Percentiles rank a stretch among this genome's conserved stretches.
phyloP scores from a whole-genome alignment of 495 filamentous ascomycete genomes.

The Penicillium maclennaniae region DNA sequence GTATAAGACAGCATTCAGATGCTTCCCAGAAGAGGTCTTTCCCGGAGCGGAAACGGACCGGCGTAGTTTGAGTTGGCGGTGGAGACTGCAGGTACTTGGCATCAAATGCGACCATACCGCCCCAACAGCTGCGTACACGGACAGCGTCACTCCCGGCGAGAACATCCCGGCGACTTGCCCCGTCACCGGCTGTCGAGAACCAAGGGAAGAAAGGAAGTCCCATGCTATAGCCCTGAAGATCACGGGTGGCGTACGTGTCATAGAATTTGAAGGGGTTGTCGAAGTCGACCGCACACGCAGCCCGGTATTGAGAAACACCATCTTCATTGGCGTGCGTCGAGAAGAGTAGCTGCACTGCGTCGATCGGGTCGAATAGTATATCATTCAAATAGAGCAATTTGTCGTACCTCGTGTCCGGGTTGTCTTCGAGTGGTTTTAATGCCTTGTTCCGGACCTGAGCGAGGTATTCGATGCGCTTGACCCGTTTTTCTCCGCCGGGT shows the following conservation, averaged over 20 bases:
- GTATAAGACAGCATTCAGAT: slow-evolving; percentile 76
- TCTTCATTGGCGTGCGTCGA: slow-evolving; percentile 61
- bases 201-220: slow-evolving; percentile 73
- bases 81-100: slow-evolving; percentile 54
- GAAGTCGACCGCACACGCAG: slow-evolving; percentile 78
- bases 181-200: slow-evolving; percentile 59
- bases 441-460: slow-evolving; percentile 75
- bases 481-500: slow-evolving; percentile 56
- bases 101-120: slow-evolving; percentile 77
- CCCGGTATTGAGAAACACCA: slow-evolving; percentile 62
- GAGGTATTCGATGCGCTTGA: slow-evolving; percentile 73
- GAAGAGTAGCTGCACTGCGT: slow-evolving; percentile 69
- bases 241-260: slow-evolving; percentile 75
- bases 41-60: slow-evolving; percentile 63
- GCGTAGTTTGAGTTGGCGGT: slow-evolving; percentile 18
- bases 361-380: slow-evolving; percentile 65
- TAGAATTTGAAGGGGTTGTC: slow-evolving; percentile 76
- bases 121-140: slow-evolving; percentile 74
- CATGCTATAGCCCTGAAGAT: slow-evolving; percentile 65
- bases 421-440: slow-evolving; percentile 55
- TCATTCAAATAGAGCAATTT: slow-evolving; percentile 77
- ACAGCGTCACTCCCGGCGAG: slow-evolving; percentile 63
- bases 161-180: slow-evolving; percentile 56
- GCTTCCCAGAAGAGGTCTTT: slow-evolving; percentile 68
- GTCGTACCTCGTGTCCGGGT: slow-evolving; percentile 49